Evolutionary conservation across 305 asterid genomes (phyloP).

Genomic region (Plantago coronopus): DNA sequence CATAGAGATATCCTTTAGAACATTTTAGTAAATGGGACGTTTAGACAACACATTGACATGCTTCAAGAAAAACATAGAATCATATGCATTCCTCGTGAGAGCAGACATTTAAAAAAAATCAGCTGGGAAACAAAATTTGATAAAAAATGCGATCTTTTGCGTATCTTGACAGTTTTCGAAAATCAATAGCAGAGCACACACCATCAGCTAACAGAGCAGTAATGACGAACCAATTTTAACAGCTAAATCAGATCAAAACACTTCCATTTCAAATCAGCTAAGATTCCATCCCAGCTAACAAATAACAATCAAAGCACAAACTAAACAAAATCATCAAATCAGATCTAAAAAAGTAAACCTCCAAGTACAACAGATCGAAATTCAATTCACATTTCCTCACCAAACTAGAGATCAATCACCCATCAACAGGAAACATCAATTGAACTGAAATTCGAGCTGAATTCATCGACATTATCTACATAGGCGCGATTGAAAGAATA

Average conservation of each 20-base stretch:
- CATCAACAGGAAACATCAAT: slow-evolving; percentile 2
- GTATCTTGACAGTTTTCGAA: neutral
- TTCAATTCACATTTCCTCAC: slow-evolving; percentile 25
- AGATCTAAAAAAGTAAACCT: slow-evolving; percentile 39
- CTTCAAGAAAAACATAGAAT: neutral
- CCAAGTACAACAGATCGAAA: slow-evolving; percentile 25
- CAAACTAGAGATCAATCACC: slow-evolving; percentile 28
- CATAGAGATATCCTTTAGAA: too few relatives aligned
- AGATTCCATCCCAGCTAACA: neutral
- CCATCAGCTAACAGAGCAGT: neutral
- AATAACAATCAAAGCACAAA: slow-evolving; percentile 4
- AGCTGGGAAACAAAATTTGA: neutral
- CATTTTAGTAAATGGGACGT: neutral
- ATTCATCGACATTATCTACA: neutral
- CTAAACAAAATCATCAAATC: slow-evolving; percentile 22
- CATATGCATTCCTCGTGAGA: neutral
- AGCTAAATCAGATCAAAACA: neutral
- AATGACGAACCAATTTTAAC: neutral
- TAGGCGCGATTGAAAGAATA: too few relatives aligned
- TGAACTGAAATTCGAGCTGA: slow-evolving; percentile 11
- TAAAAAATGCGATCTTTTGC: neutral
- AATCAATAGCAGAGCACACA: neutral
- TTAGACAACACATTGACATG: neutral
- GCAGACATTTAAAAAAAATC: too few relatives aligned
- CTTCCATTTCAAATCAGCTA: neutral